These are phyloP conservation scores for Triadica sebifera DNA, from an alignment of 345 rosid species.

Conservation along the genomic window DNA sequence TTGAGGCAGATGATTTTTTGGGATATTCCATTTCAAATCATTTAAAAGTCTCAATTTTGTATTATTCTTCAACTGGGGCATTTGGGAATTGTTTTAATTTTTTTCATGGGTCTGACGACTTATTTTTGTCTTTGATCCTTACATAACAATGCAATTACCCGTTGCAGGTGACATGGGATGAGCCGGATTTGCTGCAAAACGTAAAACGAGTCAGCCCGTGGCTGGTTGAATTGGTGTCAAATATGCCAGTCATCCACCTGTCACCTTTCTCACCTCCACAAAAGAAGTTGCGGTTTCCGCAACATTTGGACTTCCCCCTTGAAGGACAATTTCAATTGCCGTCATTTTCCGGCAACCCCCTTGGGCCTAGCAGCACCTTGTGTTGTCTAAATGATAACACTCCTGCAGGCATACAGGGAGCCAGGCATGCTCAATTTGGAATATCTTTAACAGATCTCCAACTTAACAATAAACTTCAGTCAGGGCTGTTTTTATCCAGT, in stretches of 20 bases:
- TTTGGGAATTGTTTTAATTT: not conserved
- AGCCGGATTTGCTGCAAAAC: constrained; percentile 90
- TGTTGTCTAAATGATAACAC: constrained; percentile 63
- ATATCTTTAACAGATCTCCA: constrained; percentile 66
- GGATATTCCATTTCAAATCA: not conserved
- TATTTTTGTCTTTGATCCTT: not conserved
- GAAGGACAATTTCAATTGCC: constrained; percentile 56
- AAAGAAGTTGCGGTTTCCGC: constrained; percentile 76
- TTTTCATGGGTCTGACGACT: not conserved
- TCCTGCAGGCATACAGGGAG: constrained; percentile 99
- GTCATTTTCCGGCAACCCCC: constrained; percentile 63
- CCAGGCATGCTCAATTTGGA: constrained; percentile 98
- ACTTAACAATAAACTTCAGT: constrained; percentile 53
- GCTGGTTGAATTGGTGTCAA: constrained; percentile 86
- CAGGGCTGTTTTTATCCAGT: constrained; percentile 56
- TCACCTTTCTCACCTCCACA: constrained; percentile 83
- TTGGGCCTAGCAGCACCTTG: constrained; percentile 58
- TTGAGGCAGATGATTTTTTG: not conserved
- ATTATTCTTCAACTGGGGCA: not conserved
- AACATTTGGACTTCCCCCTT: constrained; percentile 49
- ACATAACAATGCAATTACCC: too few species aligned
- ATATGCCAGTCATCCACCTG: constrained; percentile 63
- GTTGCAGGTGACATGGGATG: constrained; percentile 99
- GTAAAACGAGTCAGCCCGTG: constrained; percentile 93
- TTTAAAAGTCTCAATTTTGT: too few species aligned